These are phyloP conservation scores for Dendrobium officinale DNA, from an alignment of 106 monocot species.

Conservation along the genomic window DNA sequence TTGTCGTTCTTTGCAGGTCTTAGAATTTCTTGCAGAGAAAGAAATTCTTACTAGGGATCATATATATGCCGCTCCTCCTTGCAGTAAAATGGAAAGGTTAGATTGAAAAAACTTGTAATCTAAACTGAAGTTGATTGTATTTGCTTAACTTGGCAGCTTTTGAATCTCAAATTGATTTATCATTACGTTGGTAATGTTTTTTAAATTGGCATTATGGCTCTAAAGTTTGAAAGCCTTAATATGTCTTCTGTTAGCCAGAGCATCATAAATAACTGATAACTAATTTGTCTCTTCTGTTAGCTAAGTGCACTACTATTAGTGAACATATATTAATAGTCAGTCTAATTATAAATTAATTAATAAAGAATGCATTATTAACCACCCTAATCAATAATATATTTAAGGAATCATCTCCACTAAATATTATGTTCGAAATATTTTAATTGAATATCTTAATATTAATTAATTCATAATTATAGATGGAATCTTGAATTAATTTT, in stretches of 20 bases:
- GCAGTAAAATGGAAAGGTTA: conserved; percentile 81
- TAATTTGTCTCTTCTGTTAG: too few species aligned
- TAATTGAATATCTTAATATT: too few species aligned
- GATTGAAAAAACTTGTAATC: background rate
- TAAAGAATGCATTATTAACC: too few species aligned
- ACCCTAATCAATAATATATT: too few species aligned
- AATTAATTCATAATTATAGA: too few species aligned
- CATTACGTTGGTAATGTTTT: background rate
- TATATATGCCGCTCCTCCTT: conserved; percentile 62
- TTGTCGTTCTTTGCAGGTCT: conserved; percentile 52
- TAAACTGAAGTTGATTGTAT: background rate
- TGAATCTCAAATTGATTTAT: background rate
- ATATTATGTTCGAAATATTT: too few species aligned
- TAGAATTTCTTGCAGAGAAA: conserved; percentile 64
- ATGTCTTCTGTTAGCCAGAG: background rate
- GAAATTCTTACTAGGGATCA: conserved; percentile 60
- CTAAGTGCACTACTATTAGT: too few species aligned
- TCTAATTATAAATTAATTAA: too few species aligned
- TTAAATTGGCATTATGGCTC: background rate
- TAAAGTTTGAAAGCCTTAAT: background rate
- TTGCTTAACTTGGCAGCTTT: background rate
- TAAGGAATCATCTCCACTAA: too few species aligned
- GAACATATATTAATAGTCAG: too few species aligned
- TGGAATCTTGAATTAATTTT: too few species aligned
- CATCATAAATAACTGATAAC: too few species aligned